A percentile compares a stretch with the other conserved stretches of the same genome.
Conservation (phyloP, 176 grass and related monocot species). For the Eleusine indica region DNA sequence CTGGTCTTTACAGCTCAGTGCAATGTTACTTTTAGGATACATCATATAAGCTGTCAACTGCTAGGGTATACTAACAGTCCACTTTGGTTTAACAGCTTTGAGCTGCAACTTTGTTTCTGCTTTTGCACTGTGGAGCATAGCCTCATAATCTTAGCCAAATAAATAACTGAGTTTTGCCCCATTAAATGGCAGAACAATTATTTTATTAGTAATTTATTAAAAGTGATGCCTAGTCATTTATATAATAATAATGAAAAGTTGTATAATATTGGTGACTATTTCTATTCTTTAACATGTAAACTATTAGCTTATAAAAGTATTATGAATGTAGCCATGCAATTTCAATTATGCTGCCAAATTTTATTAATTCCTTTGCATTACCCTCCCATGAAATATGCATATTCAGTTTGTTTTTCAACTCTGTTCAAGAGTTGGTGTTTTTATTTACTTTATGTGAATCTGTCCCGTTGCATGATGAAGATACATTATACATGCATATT, state of each 20-base stretch:
- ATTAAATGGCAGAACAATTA: neutral
- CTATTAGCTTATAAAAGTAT: too few species aligned
- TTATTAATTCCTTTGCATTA: too few species aligned
- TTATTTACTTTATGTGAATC: too few species aligned
- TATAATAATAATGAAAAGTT: neutral
- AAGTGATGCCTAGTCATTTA: neutral
- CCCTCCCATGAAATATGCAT: too few species aligned
- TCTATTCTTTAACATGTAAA: too few species aligned
- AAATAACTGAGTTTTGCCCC: neutral
- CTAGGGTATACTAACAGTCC: neutral
- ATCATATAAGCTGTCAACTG: neutral
- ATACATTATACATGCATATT: too few species aligned
- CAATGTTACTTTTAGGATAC: neutral
- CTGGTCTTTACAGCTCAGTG: neutral
- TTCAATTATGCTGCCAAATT: too few species aligned
- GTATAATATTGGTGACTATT: neutral
- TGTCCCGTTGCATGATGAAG: too few species aligned
- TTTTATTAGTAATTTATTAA: neutral
- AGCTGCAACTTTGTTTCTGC: constrained; percentile 5
- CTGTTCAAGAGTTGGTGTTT: too few species aligned
- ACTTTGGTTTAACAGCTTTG: neutral
- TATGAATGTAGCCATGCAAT: too few species aligned
- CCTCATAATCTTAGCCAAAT: neutral
- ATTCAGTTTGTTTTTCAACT: too few species aligned
- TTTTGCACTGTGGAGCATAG: neutral